phyloP scores from a whole-genome alignment of 495 filamentous ascomycete genomes.

The Xylaria grammica region DNA sequence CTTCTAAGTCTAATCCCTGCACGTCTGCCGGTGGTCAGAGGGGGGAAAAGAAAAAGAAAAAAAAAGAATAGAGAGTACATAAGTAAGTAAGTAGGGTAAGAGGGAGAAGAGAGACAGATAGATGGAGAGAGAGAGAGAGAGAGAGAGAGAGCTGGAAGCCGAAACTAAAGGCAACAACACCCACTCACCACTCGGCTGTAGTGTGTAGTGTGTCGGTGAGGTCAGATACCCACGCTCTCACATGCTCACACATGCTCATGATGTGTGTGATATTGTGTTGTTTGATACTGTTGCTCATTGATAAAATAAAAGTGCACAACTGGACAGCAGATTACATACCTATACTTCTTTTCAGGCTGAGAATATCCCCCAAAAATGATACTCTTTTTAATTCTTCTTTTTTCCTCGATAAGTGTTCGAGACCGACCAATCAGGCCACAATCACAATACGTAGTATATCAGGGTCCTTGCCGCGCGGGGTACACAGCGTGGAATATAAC shows the following conservation, averaged over 20 bases:
- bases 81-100: too few species aligned
- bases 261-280: neutral
- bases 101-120: neutral
- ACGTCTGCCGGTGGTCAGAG: neutral
- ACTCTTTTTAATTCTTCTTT: neutral
- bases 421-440: constrained; percentile 19
- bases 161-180: neutral
- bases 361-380: neutral
- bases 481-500: constrained; percentile 15
- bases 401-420: neutral
- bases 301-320: constrained; percentile 13
- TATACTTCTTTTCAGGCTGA: neutral
- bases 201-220: neutral
- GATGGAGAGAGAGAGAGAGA: neutral
- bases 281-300: constrained; percentile 3
- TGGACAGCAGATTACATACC: constrained; percentile 7
- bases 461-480: constrained; percentile 19
- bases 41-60: neutral
- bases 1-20: neutral
- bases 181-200: too few species aligned
- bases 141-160: neutral
- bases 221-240: constrained; percentile 11
- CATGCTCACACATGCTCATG: neutral
- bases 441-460: neutral
- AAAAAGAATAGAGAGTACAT: neutral